A percentile compares a stretch with the other conserved stretches of the same genome.
These are phyloP conservation scores for Rostrohypoxylon terebratum DNA, from an alignment of 495 filamentous ascomycete genomes.

Conservation along the genomic window DNA sequence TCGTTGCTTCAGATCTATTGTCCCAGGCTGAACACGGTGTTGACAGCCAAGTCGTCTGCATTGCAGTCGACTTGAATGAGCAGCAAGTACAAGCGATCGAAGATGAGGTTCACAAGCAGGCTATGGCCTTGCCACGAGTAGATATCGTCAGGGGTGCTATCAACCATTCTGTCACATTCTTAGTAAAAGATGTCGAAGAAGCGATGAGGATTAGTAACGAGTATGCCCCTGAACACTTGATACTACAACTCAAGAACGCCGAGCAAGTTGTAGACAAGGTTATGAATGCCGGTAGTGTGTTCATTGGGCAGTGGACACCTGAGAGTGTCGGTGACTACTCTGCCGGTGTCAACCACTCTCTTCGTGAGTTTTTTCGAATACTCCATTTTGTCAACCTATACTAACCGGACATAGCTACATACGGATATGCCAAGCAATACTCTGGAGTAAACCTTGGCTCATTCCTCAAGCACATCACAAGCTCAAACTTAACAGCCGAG, in stretches of 20 bases:
- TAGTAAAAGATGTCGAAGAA: constrained; percentile 82
- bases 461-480: constrained; percentile 97
- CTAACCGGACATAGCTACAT: constrained; percentile 76
- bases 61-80: constrained; percentile 83
- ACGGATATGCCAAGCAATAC: constrained; percentile 97
- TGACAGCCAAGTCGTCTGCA: constrained; percentile 94
- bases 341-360: constrained; percentile 94
- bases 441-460: constrained; percentile 95
- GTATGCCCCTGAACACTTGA: constrained; percentile 98
- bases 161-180: constrained; percentile 87
- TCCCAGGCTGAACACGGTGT: constrained; percentile 97
- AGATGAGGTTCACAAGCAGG: constrained; percentile 89
- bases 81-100: constrained; percentile 81
- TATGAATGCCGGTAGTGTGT: constrained; percentile 95
- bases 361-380: constrained; percentile 74
- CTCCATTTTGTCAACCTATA: neutral
- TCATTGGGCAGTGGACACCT: constrained; percentile 94
- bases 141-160: constrained; percentile 95
- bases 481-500: constrained; percentile 85
- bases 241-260: constrained; percentile 84
- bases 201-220: constrained; percentile 89
- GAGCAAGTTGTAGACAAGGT: constrained; percentile 78
- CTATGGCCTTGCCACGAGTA: constrained; percentile 86
- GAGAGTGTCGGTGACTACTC: constrained; percentile 98
- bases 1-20: constrained; percentile 93